These are phyloP conservation scores for Dacryopinax primogenitus DNA, from an alignment of 768 basidiomycete species.

Conservation along the genomic window DNA sequence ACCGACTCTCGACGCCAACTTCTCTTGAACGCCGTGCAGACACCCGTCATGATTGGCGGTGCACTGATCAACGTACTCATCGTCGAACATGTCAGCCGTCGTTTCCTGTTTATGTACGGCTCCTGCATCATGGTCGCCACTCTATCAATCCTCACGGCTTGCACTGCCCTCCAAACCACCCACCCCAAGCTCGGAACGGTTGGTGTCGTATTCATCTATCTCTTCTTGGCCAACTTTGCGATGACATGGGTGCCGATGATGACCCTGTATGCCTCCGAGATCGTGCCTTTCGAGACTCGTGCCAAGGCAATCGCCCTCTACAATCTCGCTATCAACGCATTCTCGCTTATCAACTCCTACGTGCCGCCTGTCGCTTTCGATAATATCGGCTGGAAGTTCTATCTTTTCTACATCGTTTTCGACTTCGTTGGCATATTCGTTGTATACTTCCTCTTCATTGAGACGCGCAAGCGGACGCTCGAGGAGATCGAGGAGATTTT, in stretches of 20 bases:
- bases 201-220: slow-evolving; percentile 24
- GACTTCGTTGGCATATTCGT: slow-evolving; percentile 22
- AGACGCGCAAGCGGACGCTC: slow-evolving; percentile 5
- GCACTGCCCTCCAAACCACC: slow-evolving; percentile 24
- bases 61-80: slow-evolving; percentile 27
- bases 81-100: slow-evolving; percentile 27
- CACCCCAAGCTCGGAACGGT: slow-evolving; percentile 23
- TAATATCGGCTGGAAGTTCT: slow-evolving; percentile 15
- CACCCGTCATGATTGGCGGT: slow-evolving; percentile 27
- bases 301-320: slow-evolving; percentile 23
- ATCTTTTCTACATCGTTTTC: slow-evolving; percentile 13
- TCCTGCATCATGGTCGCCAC: slow-evolving; percentile 21
- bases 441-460: slow-evolving; percentile 19
- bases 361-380: slow-evolving; percentile 18
- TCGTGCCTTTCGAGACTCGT: slow-evolving; percentile 20
- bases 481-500: slow-evolving; percentile 7
- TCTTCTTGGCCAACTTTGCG: slow-evolving; percentile 21
- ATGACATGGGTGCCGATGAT: slow-evolving; percentile 25
- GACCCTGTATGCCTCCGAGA: slow-evolving; percentile 22
- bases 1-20: slow-evolving; percentile 23
- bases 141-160: slow-evolving; percentile 28
- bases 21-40: slow-evolving; percentile 24
- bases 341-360: slow-evolving; percentile 22
- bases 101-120: slow-evolving; percentile 26
- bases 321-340: slow-evolving; percentile 18